These are phyloP conservation scores for Sutorius australiensis DNA, from an alignment of 768 basidiomycete genomes.

Conservation along the genomic window DNA sequence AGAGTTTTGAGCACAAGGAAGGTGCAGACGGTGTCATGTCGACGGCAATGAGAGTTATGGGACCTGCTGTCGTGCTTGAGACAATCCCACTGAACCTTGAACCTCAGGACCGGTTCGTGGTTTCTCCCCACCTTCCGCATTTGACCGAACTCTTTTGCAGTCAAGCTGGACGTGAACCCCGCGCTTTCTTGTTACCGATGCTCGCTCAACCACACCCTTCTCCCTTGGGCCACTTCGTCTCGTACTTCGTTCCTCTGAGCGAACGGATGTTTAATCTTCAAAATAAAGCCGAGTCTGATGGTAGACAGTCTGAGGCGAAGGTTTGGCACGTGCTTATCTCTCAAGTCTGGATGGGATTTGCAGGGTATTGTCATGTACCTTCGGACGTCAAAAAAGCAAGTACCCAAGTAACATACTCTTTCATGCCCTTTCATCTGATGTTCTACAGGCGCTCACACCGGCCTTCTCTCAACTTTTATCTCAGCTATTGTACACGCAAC, in stretches of 20 bases:
- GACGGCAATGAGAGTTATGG: constrained; percentile 78
- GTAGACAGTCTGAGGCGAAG: constrained; percentile 80
- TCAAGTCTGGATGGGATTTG: constrained; percentile 90
- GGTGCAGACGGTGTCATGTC: constrained; percentile 76
- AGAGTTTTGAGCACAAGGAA: constrained; percentile 89
- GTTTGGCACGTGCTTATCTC: constrained; percentile 92
- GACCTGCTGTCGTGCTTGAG: constrained; percentile 73
- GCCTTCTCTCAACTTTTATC: constrained; percentile 87
- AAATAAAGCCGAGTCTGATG: constrained; percentile 70
- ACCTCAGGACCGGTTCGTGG: constrained; percentile 66
- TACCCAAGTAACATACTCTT: not conserved
- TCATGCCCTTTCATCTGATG: constrained; percentile 1
- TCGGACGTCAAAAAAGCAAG: constrained; percentile 68
- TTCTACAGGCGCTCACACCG: constrained; percentile 60
- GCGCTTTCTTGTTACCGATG: constrained; percentile 88
- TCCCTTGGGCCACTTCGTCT: constrained; percentile 78
- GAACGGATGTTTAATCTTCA: constrained; percentile 90
- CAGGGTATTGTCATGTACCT: constrained; percentile 84
- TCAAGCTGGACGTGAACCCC: constrained; percentile 71
- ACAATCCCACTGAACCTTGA: constrained; percentile 84
- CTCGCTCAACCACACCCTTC: constrained; percentile 79
- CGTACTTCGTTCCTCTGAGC: constrained; percentile 90
- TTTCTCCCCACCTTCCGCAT: not conserved
- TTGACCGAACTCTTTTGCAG: constrained; percentile 36
- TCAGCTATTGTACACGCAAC: constrained; percentile 87